phyloP scores from a whole-genome alignment of 306 rosid genomes.

The Citrullus amarus region DNA sequence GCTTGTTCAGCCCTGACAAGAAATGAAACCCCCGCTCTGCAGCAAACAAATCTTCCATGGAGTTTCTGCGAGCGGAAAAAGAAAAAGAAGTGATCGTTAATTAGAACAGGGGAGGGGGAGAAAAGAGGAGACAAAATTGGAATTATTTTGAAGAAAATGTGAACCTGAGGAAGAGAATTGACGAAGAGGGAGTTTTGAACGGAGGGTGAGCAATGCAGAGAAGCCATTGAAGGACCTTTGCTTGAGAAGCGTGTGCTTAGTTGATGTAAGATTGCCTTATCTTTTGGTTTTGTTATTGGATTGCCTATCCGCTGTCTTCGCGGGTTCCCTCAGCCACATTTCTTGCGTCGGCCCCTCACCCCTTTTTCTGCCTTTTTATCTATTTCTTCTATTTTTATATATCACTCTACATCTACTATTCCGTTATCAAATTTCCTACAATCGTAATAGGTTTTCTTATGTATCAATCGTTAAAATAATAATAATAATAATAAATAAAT shows the following conservation, averaged over 20 bases:
- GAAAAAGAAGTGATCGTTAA: background rate
- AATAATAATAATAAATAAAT: too few species aligned
- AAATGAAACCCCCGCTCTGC: constrained; percentile 46
- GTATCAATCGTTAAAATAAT: too few species aligned
- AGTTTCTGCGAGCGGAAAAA: constrained; percentile 29
- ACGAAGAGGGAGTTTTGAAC: constrained; percentile 41
- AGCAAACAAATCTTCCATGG: constrained; percentile 28
- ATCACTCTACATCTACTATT: too few species aligned
- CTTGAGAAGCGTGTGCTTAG: background rate
- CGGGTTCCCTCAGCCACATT: constrained; percentile 10
- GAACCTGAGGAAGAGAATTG: constrained; percentile 62
- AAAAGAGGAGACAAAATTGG: background rate
- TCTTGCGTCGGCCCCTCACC: constrained; percentile 5
- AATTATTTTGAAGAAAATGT: background rate
- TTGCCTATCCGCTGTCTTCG: constrained; percentile 15
- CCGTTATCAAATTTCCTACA: too few species aligned
- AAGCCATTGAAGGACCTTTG: constrained; percentile 6
- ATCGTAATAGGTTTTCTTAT: too few species aligned
- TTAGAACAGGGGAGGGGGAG: background rate
- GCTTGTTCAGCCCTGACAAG: constrained; percentile 45
- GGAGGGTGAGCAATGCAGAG: constrained; percentile 17
- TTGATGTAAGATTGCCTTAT: constrained; percentile 17
- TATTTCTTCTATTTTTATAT: too few species aligned
- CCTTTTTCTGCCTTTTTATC: too few species aligned
- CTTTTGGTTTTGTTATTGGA: constrained; percentile 10